These are phyloP conservation scores for Pleurotus tuoliensis DNA, from an alignment of 768 basidiomycete species.

Conservation along the genomic window DNA sequence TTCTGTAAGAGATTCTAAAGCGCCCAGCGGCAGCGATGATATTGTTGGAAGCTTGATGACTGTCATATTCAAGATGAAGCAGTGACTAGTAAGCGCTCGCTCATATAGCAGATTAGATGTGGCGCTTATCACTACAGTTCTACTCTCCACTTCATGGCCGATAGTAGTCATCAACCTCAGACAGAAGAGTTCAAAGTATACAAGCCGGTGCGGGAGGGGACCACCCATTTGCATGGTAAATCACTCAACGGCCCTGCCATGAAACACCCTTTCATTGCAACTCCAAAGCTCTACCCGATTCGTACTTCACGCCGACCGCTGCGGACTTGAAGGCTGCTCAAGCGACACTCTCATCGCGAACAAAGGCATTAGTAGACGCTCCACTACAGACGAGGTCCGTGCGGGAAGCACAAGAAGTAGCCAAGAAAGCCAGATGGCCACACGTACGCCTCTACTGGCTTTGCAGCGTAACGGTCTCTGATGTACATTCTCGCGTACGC, in stretches of 20 bases:
- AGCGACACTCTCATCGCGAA: slow-evolving; percentile 54
- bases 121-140: too few relatives aligned
- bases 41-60: neutral
- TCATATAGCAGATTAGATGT: neutral
- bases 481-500: slow-evolving; percentile 5
- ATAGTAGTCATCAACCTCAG: too few relatives aligned
- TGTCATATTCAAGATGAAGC: neutral
- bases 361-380: slow-evolving; percentile 60
- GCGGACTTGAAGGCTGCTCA: slow-evolving; percentile 72
- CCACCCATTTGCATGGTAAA: neutral
- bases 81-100: neutral
- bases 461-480: neutral
- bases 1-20: neutral
- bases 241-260: neutral
- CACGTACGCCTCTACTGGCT: slow-evolving; percentile 38
- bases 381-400: slow-evolving; percentile 64
- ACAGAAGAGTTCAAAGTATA: slow-evolving; percentile 22
- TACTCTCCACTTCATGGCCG: too few relatives aligned
- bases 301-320: slow-evolving; percentile 68
- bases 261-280: slow-evolving; percentile 4
- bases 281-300: slow-evolving; percentile 55
- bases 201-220: slow-evolving; percentile 13
- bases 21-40: neutral
- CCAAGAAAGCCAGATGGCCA: slow-evolving; percentile 68
- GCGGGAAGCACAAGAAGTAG: slow-evolving; percentile 58